phyloP scores from a whole-genome alignment of 495 filamentous ascomycete genomes.

The Venustampulla echinocandica region DNA sequence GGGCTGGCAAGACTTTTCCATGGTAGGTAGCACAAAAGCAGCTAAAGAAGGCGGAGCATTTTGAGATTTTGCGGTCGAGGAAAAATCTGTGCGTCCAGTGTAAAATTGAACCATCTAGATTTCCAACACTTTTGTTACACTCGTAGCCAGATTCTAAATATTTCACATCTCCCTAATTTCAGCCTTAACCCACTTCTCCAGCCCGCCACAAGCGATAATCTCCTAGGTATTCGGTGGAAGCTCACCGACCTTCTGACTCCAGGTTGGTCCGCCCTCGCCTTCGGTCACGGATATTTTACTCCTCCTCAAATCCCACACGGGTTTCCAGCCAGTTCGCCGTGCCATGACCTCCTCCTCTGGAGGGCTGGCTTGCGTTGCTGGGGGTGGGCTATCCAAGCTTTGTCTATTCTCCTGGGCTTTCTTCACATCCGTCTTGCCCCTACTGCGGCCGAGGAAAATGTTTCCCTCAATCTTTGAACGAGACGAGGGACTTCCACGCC shows the following conservation, averaged over 20 bases:
- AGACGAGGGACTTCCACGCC: constrained; percentile 72
- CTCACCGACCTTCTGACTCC: constrained; percentile 78
- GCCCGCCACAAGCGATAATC: constrained; percentile 70
- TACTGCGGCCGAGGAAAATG: constrained; percentile 32
- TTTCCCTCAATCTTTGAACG: constrained; percentile 57
- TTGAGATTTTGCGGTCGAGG: too few relatives aligned
- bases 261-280: constrained; percentile 46
- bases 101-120: too few relatives aligned
- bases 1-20: too few relatives aligned
- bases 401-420: constrained; percentile 35
- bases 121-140: too few relatives aligned
- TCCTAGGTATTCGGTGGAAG: constrained; percentile 84
- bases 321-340: constrained; percentile 78
- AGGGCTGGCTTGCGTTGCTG: constrained; percentile 13
- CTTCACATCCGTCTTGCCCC: constrained; percentile 18
- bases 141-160: too few relatives aligned
- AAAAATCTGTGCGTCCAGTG: too few relatives aligned
- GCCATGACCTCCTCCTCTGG: constrained; percentile 51
- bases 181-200: constrained; percentile 80
- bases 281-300: constrained; percentile 64
- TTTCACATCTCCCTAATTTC: too few relatives aligned
- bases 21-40: too few relatives aligned
- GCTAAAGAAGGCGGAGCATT: too few relatives aligned
- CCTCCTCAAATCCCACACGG: constrained; percentile 74
- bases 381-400: constrained; percentile 37